A percentile compares a stretch with the other conserved stretches of the same genome.
phyloP scores from a whole-genome alignment of 768 basidiomycete genomes.

The Pleurotus pulmonarius region DNA sequence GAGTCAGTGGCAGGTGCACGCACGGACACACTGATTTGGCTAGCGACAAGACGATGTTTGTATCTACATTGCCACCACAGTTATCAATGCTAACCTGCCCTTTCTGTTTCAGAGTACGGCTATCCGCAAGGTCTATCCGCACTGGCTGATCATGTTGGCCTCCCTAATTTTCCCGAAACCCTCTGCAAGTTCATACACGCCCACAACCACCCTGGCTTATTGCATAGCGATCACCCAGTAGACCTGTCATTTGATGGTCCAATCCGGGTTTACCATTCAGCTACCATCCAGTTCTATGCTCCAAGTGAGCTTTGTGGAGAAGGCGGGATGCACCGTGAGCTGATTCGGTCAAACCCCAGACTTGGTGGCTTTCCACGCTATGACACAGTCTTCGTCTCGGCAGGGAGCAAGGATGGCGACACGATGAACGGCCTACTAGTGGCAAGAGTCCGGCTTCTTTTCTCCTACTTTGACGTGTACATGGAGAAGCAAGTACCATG shows the following conservation, averaged over 20 bases:
- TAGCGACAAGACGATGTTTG: neutral
- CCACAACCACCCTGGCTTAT: neutral
- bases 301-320: slow-evolving; percentile 19
- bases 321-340: slow-evolving; percentile 18
- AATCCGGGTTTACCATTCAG: slow-evolving; percentile 1
- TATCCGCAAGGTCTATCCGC: neutral
- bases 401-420: slow-evolving; percentile 4
- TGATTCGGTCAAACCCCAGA: slow-evolving; percentile 24
- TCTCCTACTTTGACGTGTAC: slow-evolving; percentile 17
- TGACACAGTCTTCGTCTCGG: slow-evolving; percentile 23
- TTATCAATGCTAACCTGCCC: no score
- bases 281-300: slow-evolving; percentile 14
- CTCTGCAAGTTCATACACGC: neutral
- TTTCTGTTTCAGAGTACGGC: neutral
- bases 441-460: slow-evolving; percentile 23
- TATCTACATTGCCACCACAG: no score
- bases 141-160: neutral
- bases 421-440: slow-evolving; percentile 23
- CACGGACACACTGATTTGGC: neutral
- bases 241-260: neutral
- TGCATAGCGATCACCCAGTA: neutral
- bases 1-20: no score
- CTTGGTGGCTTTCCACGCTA: slow-evolving; percentile 15
- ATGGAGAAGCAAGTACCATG: slow-evolving; percentile 16
- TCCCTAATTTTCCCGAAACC: neutral